phyloP scores from a whole-genome alignment of 2,329 filamentous ascomycete genomes.

The Pseudogymnoascus sp. region DNA sequence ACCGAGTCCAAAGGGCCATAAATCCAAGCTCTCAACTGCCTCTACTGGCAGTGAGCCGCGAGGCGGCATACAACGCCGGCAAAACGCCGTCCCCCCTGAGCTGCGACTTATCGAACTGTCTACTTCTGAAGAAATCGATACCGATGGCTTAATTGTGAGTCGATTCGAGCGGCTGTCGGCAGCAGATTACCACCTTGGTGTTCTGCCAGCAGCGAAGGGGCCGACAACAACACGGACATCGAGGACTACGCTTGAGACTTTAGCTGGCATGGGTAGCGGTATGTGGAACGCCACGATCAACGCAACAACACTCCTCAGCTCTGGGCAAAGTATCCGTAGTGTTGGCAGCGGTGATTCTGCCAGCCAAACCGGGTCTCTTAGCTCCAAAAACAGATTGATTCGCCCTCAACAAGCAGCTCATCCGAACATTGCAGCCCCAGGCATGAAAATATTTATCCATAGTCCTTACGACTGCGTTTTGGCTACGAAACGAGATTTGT shows the following conservation, averaged over 20 bases:
- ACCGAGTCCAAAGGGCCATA: slow-evolving; percentile 35
- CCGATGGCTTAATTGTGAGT: slow-evolving; percentile 77
- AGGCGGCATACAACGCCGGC: slow-evolving; percentile 60
- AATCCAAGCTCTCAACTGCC: slow-evolving; percentile 34
- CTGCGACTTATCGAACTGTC: slow-evolving; percentile 83
- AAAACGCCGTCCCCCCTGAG: slow-evolving; percentile 79
- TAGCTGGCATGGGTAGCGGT: slow-evolving; percentile 64
- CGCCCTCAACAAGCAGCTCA: slow-evolving; percentile 17
- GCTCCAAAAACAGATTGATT: slow-evolving; percentile 35
- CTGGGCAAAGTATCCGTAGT: slow-evolving; percentile 68
- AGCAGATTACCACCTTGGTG: slow-evolving; percentile 83
- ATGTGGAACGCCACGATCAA: slow-evolving; percentile 90
- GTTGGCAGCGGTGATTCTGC: slow-evolving; percentile 48
- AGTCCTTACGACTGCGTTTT: slow-evolving; percentile 96
- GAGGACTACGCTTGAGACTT: slow-evolving; percentile 66
- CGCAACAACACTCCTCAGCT: slow-evolving; percentile 79
- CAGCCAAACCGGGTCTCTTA: slow-evolving; percentile 37
- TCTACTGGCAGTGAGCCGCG: slow-evolving; percentile 51
- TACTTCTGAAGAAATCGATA: slow-evolving; percentile 75
- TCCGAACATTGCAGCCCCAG: slow-evolving; percentile 35
- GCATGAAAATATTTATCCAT: slow-evolving; percentile 84
- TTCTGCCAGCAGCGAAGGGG: slow-evolving; percentile 69
- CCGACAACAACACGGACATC: slow-evolving; percentile 53
- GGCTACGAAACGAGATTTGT: slow-evolving; percentile 76
- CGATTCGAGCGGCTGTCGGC: slow-evolving; percentile 80